Percentiles rank a stretch among this genome's conserved stretches.
Conservation (phyloP, 192 early-diverging fungal species). For the Gorgonomyces haynaldii region DNA sequence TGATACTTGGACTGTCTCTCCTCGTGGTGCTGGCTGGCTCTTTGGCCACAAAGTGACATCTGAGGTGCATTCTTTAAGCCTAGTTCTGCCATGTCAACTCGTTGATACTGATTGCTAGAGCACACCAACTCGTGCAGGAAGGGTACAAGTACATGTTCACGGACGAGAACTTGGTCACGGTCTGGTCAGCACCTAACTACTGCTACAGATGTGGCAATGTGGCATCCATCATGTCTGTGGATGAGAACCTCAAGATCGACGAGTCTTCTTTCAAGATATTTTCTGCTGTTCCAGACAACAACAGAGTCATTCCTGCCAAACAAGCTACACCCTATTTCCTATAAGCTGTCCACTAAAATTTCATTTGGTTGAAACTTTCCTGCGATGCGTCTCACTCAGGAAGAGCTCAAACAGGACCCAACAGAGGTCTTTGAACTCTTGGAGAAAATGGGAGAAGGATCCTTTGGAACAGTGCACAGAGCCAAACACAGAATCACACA, state of each 20-base stretch:
- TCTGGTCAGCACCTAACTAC: constrained; percentile 78
- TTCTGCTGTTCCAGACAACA: constrained; percentile 88
- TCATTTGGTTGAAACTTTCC: no score
- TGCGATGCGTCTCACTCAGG: no score
- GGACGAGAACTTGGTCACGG: constrained; percentile 88
- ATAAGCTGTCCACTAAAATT: no score
- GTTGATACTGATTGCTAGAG: constrained; percentile 79
- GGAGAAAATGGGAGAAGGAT: constrained; percentile 24
- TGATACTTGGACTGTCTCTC: constrained; percentile 82
- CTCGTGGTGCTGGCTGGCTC: constrained; percentile 89
- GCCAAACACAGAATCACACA: constrained; percentile 34
- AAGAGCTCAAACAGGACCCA: constrained; percentile 11
- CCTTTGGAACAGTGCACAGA: constrained; percentile 48
- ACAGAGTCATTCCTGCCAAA: constrained; percentile 44
- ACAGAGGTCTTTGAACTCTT: constrained; percentile 13
- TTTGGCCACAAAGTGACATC: constrained; percentile 91
- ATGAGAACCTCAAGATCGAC: constrained; percentile 59
- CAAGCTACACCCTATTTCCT: constrained; percentile 40
- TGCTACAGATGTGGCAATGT: constrained; percentile 57
- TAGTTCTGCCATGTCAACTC: constrained; percentile 90
- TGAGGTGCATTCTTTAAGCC: constrained; percentile 40
- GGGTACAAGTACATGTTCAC: constrained; percentile 92
- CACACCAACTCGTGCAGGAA: constrained; percentile 97
- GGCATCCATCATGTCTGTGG: constrained; percentile 44
- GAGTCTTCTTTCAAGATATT: constrained; percentile 92